Percentiles rank a stretch among this genome's conserved stretches.
These are phyloP conservation scores for Vitis hybrid DNA, from an alignment of 177 flowering plant genomes.

Conservation along the genomic window DNA sequence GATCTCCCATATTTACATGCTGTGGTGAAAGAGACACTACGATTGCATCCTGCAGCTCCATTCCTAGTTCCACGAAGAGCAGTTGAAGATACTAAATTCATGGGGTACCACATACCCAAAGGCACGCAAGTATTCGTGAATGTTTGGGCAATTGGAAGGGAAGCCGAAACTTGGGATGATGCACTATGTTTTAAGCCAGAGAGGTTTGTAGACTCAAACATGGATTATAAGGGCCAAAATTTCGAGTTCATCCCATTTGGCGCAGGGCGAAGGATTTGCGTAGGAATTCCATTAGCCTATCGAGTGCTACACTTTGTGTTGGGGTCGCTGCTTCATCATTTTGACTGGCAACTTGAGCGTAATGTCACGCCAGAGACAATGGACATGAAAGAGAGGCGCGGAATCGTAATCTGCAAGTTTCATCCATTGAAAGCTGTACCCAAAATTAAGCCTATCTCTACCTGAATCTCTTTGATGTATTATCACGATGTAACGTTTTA, in stretches of 20 bases:
- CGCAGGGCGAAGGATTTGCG: conserved; percentile 29
- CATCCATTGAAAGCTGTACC: conserved; percentile 19
- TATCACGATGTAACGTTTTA: too few species aligned
- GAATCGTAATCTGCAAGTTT: conserved; percentile 18
- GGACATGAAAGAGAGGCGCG: conserved; percentile 24
- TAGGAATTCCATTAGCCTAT: conserved; percentile 27
- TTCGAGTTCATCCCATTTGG: conserved; percentile 38
- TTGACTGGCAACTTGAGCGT: conserved; percentile 30
- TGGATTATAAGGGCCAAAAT: conserved; percentile 27
- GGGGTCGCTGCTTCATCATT: conserved; percentile 31
- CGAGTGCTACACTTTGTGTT: conserved; percentile 26
- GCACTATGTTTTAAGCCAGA: conserved; percentile 28
- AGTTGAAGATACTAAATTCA: conserved; percentile 25
- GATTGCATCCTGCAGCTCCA: conserved; percentile 42
- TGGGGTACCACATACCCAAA: conserved; percentile 36
- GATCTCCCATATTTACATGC: conserved; percentile 40
- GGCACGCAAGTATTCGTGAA: conserved; percentile 38
- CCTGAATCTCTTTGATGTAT: too few species aligned
- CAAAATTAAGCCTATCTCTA: background rate
- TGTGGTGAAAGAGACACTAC: conserved; percentile 31
- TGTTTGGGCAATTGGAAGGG: conserved; percentile 37
- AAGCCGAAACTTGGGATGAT: conserved; percentile 36
- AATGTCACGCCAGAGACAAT: conserved; percentile 11
- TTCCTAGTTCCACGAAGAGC: conserved; percentile 39
- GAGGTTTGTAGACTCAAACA: conserved; percentile 24